These are phyloP conservation scores for Stylonectria norvegica DNA, from an alignment of 2,329 filamentous ascomycete genomes.

Conservation along the genomic window DNA sequence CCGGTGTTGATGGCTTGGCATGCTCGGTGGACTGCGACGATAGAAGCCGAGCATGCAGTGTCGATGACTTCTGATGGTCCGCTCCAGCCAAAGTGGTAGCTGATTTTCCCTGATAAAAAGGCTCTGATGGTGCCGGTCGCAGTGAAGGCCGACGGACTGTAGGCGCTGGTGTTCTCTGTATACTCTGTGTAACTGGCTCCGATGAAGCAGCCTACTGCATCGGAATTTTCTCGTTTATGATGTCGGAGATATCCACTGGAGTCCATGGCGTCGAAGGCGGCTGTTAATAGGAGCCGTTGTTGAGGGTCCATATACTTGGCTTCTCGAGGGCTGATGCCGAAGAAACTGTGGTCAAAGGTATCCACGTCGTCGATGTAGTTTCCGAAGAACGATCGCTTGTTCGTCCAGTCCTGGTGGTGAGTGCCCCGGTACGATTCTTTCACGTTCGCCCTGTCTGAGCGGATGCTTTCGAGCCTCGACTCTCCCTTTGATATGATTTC, in stretches of 20 bases:
- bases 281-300: constrained; percentile 37
- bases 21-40: constrained; percentile 34
- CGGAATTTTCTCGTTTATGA: no score
- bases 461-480: constrained; percentile 9
- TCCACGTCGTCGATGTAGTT: constrained; percentile 9
- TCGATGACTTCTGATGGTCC: constrained; percentile 36
- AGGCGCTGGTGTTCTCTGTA: constrained; percentile 6
- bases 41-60: constrained; percentile 38
- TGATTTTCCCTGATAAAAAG: constrained; percentile 33
- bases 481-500: constrained; percentile 14
- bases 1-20: constrained; percentile 29
- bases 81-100: constrained; percentile 37
- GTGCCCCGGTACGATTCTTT: constrained; percentile 12
- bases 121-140: constrained; percentile 34
- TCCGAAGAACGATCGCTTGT: constrained; percentile 17
- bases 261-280: constrained; percentile 40
- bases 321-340: constrained; percentile 37
- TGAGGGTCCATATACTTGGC: constrained; percentile 38
- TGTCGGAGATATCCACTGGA: constrained; percentile 25
- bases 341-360: constrained; percentile 40
- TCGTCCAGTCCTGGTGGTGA: constrained; percentile 11
- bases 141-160: constrained; percentile 24
- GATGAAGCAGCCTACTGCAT: constrained; percentile 8
- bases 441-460: constrained; percentile 10
- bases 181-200: constrained; percentile 7